These are phyloP conservation scores for Salix caprea DNA, from an alignment of 345 rosid genomes.

Conservation along the genomic window DNA sequence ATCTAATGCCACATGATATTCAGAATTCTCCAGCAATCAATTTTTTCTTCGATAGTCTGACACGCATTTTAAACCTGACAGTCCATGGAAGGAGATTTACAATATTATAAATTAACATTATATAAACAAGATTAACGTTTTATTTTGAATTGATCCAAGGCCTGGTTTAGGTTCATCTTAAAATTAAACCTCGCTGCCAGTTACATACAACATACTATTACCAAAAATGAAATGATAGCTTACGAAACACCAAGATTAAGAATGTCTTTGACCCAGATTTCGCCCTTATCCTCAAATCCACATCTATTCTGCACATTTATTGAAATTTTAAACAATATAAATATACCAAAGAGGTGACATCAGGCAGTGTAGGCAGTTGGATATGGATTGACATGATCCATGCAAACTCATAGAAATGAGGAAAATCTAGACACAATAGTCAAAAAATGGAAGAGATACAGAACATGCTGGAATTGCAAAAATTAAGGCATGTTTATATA, in stretches of 20 bases:
- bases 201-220: background rate
- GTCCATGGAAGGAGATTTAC: too few relatives aligned
- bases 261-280: slow-evolving; percentile 91
- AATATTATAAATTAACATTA: too few relatives aligned
- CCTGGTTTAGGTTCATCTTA: too few relatives aligned
- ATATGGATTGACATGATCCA: background rate
- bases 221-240: slow-evolving; percentile 38
- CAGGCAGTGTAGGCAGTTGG: background rate
- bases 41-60: too few relatives aligned
- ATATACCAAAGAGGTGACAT: background rate
- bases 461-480: background rate
- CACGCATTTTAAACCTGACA: too few relatives aligned
- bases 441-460: background rate
- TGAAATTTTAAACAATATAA: slow-evolving; percentile 10
- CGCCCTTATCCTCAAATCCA: slow-evolving; percentile 83
- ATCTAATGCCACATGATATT: background rate
- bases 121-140: too few relatives aligned
- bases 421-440: background rate
- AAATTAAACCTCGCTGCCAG: background rate
- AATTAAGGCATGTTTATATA: background rate
- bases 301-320: slow-evolving; percentile 73
- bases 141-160: too few relatives aligned
- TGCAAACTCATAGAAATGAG: too few relatives aligned
- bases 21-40: background rate
- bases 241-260: slow-evolving; percentile 92